Evolutionary conservation across 352 stramenopile species (phyloP).

Genomic region (Plasmopara muralis): DNA sequence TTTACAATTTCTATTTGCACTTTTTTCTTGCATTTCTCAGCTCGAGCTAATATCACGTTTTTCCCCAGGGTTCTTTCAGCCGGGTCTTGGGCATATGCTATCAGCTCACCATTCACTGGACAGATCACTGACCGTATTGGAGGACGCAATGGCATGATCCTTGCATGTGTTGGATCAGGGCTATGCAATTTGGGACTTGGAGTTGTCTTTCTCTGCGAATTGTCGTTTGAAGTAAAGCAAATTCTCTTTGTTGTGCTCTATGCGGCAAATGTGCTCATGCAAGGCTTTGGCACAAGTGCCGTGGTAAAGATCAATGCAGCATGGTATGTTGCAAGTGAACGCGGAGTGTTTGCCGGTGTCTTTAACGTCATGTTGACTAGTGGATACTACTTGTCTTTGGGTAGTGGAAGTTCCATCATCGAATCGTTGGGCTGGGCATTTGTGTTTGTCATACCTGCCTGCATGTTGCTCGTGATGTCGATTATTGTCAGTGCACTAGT

Average conservation of each 20-base stretch:
- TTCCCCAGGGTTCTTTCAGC: slow-evolving; percentile 48
- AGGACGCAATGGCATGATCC: slow-evolving; percentile 62
- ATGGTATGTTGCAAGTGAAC: slow-evolving; percentile 60
- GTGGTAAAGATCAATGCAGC: slow-evolving; percentile 83
- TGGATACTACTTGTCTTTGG: slow-evolving; percentile 67
- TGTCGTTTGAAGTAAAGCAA: slow-evolving; percentile 26
- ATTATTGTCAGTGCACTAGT: slow-evolving; percentile 45
- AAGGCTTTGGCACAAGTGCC: slow-evolving; percentile 71
- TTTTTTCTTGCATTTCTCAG: too few relatives aligned
- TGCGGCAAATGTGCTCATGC: slow-evolving; percentile 57
- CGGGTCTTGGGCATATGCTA: slow-evolving; percentile 64
- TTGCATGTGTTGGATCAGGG: slow-evolving; percentile 52
- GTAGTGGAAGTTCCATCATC: slow-evolving; percentile 56
- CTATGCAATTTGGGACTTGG: slow-evolving; percentile 60
- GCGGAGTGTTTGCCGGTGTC: slow-evolving; percentile 58
- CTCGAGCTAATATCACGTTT: too few relatives aligned
- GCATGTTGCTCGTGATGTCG: slow-evolving; percentile 47
- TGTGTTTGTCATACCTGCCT: slow-evolving; percentile 60
- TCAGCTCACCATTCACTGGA: slow-evolving; percentile 61
- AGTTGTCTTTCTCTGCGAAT: slow-evolving; percentile 40
- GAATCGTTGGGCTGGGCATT: slow-evolving; percentile 57
- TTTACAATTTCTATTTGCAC: neutral
- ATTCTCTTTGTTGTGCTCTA: slow-evolving; percentile 55
- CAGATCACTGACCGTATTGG: slow-evolving; percentile 68
- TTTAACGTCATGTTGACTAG: slow-evolving; percentile 79